phyloP scores from a whole-genome alignment of 1,284 basidiomycete species.

The Ganoderma leucocontextum region DNA sequence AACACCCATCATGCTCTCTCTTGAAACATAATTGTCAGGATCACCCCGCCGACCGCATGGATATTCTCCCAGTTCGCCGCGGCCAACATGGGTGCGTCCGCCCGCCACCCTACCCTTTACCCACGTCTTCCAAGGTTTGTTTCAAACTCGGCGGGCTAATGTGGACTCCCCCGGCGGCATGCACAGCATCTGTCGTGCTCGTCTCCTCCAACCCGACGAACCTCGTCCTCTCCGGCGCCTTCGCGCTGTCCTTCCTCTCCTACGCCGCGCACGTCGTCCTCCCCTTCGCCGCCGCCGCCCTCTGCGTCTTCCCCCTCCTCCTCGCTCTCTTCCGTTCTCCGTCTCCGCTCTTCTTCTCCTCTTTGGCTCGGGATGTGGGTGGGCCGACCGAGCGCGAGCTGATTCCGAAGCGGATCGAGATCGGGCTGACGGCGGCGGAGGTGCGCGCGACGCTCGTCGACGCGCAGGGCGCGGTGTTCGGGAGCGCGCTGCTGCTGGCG shows the following conservation, averaged over 20 bases:
- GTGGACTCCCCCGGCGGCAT: no score
- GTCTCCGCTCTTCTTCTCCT: constrained; percentile 36
- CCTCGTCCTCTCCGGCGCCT: constrained; percentile 70
- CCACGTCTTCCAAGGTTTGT: neutral
- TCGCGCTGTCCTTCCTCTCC: constrained; percentile 47
- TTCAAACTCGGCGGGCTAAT: no score
- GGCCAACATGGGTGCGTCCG: constrained; percentile 81
- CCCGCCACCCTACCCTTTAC: neutral
- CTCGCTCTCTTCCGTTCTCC: constrained; percentile 62
- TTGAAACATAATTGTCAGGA: constrained; percentile 40
- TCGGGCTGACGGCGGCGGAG: constrained; percentile 49
- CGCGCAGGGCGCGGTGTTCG: constrained; percentile 47
- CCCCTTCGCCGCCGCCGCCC: constrained; percentile 70
- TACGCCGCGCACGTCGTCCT: constrained; percentile 75
- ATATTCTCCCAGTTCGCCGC: constrained; percentile 75
- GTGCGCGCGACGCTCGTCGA: constrained; percentile 48
- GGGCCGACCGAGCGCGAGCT: constrained; percentile 44
- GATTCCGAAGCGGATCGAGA: constrained; percentile 56
- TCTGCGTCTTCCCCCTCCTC: constrained; percentile 62
- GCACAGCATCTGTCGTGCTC: constrained; percentile 48
- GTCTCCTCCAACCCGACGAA: constrained; percentile 79
- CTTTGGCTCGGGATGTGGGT: no score
- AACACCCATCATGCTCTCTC: neutral
- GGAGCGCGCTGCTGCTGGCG: constrained; percentile 50
- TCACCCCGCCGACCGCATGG: constrained; percentile 68